These are phyloP conservation scores for Colletotrichum neosansevieriae DNA, from an alignment of 2,329 filamentous ascomycete genomes.

Conservation along the genomic window DNA sequence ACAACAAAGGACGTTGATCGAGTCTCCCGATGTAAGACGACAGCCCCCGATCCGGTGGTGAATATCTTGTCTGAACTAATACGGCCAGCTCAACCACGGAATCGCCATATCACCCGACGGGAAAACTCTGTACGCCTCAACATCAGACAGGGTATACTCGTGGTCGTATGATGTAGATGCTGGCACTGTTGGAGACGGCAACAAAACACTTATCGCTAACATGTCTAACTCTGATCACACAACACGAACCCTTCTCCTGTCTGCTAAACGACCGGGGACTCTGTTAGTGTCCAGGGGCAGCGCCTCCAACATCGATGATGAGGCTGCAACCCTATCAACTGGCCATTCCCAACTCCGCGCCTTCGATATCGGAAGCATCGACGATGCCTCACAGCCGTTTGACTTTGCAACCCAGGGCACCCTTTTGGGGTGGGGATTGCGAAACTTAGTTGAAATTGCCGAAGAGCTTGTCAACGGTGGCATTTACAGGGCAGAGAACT, in stretches of 20 bases:
- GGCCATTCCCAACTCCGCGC: conserved; percentile 73
- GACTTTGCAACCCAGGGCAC: conserved; percentile 60
- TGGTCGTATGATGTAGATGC: conserved; percentile 69
- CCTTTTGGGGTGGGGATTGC: conserved; percentile 72
- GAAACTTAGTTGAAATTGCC: conserved; percentile 76
- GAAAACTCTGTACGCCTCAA: conserved; percentile 64
- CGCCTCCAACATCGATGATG: conserved; percentile 66
- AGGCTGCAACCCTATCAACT: conserved; percentile 50
- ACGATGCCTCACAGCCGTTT: conserved; percentile 35
- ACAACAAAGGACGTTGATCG: conserved; percentile 42
- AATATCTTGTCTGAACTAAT: not conserved
- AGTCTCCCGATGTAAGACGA: conserved; percentile 11
- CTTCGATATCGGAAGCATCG: conserved; percentile 48
- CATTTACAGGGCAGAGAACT: conserved; percentile 56
- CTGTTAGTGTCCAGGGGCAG: conserved; percentile 74
- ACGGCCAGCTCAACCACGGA: conserved; percentile 60
- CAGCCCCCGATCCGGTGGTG: no score
- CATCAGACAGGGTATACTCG: conserved; percentile 62
- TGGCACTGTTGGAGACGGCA: conserved; percentile 56
- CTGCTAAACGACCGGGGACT: conserved; percentile 60
- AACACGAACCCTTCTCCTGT: conserved; percentile 72
- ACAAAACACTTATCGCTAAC: conserved; percentile 63
- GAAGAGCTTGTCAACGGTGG: conserved; percentile 64
- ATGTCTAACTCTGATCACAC: conserved; percentile 70
- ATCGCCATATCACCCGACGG: conserved; percentile 52